Conservation (phyloP, 805 yeast genomes). For the Sugiyamaella americana region DNA sequence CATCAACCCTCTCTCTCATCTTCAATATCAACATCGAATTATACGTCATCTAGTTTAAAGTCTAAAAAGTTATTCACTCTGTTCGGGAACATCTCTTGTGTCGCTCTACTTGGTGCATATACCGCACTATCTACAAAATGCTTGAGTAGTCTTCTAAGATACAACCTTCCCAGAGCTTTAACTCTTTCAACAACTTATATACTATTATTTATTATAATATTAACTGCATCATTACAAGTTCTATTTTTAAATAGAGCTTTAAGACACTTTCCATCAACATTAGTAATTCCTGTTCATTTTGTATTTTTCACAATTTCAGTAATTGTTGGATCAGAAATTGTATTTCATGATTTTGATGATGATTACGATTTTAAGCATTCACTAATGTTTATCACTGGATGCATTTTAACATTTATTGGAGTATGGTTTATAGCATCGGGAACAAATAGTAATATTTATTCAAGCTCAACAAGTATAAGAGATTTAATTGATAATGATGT, state of each 20-base stretch:
- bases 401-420: conserved; percentile 36
- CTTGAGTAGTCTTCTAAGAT: conserved; percentile 31
- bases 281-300: conserved; percentile 47
- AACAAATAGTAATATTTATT: conserved; percentile 1
- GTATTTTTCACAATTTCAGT: conserved; percentile 43
- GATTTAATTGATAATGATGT: too few species aligned
- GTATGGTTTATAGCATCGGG: conserved; percentile 37
- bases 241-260: conserved; percentile 37
- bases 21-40: not conserved
- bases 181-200: conserved; percentile 30
- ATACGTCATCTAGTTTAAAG: not conserved
- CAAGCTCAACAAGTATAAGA: not conserved
- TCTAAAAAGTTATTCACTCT: conserved; percentile 14
- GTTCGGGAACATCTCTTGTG: conserved; percentile 33
- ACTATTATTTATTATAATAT: conserved; percentile 29
- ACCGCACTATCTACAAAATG: conserved; percentile 43
- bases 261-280: conserved; percentile 38
- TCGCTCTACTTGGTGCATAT: conserved; percentile 43
- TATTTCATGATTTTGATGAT: conserved; percentile 38
- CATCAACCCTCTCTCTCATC: too few species aligned
- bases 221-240: conserved; percentile 40
- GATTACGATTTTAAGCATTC: conserved; percentile 21
- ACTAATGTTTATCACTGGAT: conserved; percentile 32
- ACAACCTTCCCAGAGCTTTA: conserved; percentile 21
- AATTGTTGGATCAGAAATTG: conserved; percentile 37